Evolutionary conservation across 2,329 filamentous ascomycete species (phyloP).

Genomic region (Cytospora chrysosperma): DNA sequence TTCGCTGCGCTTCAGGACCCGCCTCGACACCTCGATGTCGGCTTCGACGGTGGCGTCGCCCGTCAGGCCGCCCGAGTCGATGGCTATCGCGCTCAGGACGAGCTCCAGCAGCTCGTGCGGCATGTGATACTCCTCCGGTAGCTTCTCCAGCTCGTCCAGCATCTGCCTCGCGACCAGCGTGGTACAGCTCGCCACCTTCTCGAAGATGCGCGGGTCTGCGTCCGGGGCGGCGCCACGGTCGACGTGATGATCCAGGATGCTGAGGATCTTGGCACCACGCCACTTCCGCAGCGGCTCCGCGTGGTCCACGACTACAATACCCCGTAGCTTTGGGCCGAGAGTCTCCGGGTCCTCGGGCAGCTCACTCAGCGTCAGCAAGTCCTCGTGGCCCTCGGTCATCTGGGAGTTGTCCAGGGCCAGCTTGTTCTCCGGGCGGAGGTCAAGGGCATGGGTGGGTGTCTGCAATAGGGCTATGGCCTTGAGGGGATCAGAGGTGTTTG

Average conservation of each 20-base stretch:
- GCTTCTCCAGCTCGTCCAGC: constrained; percentile 43
- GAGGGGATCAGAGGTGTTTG: constrained; percentile 41
- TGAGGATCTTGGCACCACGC: constrained; percentile 42
- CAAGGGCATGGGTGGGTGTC: constrained; percentile 44
- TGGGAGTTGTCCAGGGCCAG: constrained; percentile 43
- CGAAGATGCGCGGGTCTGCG: constrained; percentile 44
- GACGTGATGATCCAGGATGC: constrained; percentile 47
- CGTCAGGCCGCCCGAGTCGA: constrained; percentile 43
- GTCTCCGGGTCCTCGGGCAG: constrained; percentile 46
- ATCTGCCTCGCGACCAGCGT: constrained; percentile 46
- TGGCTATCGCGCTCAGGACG: constrained; percentile 45
- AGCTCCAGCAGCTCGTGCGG: constrained; percentile 49
- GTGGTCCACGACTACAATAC: constrained; percentile 48
- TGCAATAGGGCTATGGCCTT: constrained; percentile 48
- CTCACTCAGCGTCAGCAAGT: constrained; percentile 47
- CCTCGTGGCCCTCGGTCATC: constrained; percentile 46
- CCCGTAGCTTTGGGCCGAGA: constrained; percentile 40
- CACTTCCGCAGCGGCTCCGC: constrained; percentile 42
- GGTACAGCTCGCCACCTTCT: constrained; percentile 44
- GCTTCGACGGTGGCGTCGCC: constrained; percentile 35
- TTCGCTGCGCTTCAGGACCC: constrained; percentile 42
- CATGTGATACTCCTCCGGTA: constrained; percentile 46
- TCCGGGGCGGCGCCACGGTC: constrained; percentile 41
- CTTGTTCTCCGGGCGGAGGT: constrained; percentile 48
- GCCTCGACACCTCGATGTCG: constrained; percentile 39